A percentile compares a stretch with the other conserved stretches of the same genome.
phyloP scores from a whole-genome alignment of 2,329 filamentous ascomycete species.

The Cordyceps tenuipes region DNA sequence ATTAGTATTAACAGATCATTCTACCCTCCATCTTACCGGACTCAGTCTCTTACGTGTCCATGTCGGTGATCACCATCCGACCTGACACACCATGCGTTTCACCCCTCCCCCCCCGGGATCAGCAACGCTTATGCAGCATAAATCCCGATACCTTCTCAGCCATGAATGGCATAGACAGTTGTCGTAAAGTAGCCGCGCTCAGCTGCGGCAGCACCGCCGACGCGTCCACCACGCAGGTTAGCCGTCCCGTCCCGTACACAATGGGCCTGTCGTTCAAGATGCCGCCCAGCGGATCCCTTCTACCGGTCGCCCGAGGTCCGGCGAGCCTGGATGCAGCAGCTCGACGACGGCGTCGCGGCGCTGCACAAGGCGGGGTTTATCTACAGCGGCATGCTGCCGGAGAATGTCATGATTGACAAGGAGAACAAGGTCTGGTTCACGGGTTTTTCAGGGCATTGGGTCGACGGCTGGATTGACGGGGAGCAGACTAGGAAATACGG shows the following conservation, averaged over 20 bases:
- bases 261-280: slow-evolving; percentile 2
- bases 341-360: neutral
- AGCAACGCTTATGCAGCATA: neutral
- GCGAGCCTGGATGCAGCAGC: neutral
- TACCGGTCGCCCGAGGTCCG: neutral
- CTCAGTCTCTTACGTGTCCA: too few species aligned
- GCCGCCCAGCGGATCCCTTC: neutral
- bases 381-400: neutral
- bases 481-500: too few species aligned
- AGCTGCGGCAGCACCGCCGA: slow-evolving; percentile 12
- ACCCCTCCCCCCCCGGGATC: neutral
- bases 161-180: slow-evolving; percentile 8
- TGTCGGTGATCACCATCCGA: too few species aligned
- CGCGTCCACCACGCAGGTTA: slow-evolving; percentile 13
- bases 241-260: slow-evolving; percentile 10
- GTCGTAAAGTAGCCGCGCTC: slow-evolving; percentile 12
- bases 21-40: too few species aligned
- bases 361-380: neutral
- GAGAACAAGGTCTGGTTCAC: slow-evolving; percentile 22
- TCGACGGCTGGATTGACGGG: too few species aligned
- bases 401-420: slow-evolving; percentile 16
- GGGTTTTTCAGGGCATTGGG: too few species aligned
- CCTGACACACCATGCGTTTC: too few species aligned
- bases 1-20: too few species aligned
- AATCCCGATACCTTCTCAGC: slow-evolving; percentile 10